Conservation (phyloP, 208 protist species). For the Cochliopodium minus region DNA sequence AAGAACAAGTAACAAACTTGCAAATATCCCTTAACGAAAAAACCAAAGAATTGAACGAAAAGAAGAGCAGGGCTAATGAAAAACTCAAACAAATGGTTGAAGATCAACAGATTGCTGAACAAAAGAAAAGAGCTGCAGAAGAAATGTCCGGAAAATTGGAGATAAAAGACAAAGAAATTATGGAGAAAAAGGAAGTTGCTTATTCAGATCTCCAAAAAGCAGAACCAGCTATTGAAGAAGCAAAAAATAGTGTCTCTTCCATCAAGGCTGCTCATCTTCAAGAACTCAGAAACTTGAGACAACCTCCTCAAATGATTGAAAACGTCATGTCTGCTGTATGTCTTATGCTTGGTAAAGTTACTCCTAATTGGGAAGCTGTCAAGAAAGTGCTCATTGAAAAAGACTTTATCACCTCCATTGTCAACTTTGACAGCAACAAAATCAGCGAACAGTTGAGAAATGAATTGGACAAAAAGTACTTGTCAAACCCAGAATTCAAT, state of each 20-base stretch:
- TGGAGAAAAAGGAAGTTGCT: conserved; percentile 31
- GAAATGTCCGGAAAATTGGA: conserved; percentile 50
- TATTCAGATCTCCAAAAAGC: conserved; percentile 74
- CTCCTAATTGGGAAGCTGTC: conserved; percentile 74
- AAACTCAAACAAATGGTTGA: conserved; percentile 63
- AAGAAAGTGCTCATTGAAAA: conserved; percentile 64
- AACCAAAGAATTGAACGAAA: conserved; percentile 48
- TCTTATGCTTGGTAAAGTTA: conserved; percentile 62
- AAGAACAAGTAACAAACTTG: conserved; percentile 48
- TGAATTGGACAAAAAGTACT: conserved; percentile 49
- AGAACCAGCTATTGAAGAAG: conserved; percentile 77
- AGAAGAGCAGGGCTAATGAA: conserved; percentile 56
- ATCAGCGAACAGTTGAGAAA: conserved; percentile 42
- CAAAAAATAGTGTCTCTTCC: conserved; percentile 42
- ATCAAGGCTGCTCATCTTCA: conserved; percentile 85
- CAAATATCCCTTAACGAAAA: conserved; percentile 30
- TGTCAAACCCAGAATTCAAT: conserved; percentile 71
- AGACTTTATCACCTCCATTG: conserved; percentile 77
- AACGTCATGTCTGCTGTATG: conserved; percentile 90
- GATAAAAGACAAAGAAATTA: conserved; percentile 49
- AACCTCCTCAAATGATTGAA: conserved; percentile 77
- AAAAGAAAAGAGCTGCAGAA: conserved; percentile 54
- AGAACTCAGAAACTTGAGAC: conserved; percentile 87
- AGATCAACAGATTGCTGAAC: conserved; percentile 37
- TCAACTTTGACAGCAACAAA: conserved; percentile 74